Evolutionary conservation across 106 monocot species (phyloP).

Genomic region (Apostasia ramifera): DNA sequence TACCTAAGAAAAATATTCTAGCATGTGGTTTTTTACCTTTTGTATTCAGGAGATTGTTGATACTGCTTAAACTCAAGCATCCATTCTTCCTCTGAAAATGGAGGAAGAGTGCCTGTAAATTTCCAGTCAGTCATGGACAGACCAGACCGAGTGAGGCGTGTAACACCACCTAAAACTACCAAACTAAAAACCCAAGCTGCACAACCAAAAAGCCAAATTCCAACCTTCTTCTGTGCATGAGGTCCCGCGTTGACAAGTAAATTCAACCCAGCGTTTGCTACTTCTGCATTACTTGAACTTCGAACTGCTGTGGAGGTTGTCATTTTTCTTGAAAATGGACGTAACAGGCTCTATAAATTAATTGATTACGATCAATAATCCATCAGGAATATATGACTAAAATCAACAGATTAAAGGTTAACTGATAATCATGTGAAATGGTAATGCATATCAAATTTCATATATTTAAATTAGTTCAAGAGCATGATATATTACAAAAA

Average conservation of each 20-base stretch:
- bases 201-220: conserved; percentile 90
- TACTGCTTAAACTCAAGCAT: conserved; percentile 73
- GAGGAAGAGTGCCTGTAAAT: conserved; percentile 74
- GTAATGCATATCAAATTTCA: no score
- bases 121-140: conserved; percentile 99
- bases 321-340: conserved; percentile 44
- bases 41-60: conserved; percentile 88
- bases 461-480: background rate
- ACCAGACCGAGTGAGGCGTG: conserved; percentile 91
- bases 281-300: conserved; percentile 20
- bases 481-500: background rate
- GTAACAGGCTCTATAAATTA: conserved; percentile 27
- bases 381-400: background rate
- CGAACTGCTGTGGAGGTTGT: conserved; percentile 31
- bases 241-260: conserved; percentile 60
- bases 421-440: background rate
- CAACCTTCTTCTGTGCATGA: conserved; percentile 73
- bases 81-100: conserved; percentile 80
- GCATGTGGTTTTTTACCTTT: conserved; percentile 34
- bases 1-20: background rate
- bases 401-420: background rate
- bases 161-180: conserved; percentile 88
- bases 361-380: background rate
- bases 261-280: conserved; percentile 43
- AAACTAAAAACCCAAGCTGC: conserved; percentile 92